These are phyloP conservation scores for Fusarium temperatum DNA, from an alignment of 2,329 filamentous ascomycete genomes.

Conservation along the genomic window DNA sequence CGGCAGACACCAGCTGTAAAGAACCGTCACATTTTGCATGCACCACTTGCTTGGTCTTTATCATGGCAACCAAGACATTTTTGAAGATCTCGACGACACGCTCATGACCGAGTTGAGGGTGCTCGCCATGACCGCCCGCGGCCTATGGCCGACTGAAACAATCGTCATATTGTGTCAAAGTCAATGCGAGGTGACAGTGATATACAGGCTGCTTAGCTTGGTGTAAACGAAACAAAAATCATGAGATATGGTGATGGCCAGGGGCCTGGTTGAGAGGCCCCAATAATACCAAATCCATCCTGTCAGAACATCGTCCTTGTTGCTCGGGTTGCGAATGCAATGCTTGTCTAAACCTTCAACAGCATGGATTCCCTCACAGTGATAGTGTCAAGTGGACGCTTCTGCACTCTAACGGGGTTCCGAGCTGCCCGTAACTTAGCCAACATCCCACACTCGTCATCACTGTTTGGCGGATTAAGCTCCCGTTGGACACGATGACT, in stretches of 20 bases:
- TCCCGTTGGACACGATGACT: constrained; percentile 7
- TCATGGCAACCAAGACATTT: constrained; percentile 16
- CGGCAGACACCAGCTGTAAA: constrained; percentile 30
- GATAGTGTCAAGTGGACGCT: constrained; percentile 19
- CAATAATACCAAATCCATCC: constrained; percentile 21
- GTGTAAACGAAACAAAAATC: constrained; percentile 26
- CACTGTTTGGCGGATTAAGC: constrained; percentile 14
- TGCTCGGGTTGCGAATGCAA: constrained; percentile 22
- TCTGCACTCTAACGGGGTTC: constrained; percentile 38
- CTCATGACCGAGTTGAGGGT: background rate
- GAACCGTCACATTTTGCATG: constrained; percentile 23
- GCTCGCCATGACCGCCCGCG: constrained; percentile 20
- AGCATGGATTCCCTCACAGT: constrained; percentile 31
- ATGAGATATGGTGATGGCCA: constrained; percentile 24
- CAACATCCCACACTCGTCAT: constrained; percentile 37
- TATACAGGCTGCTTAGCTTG: background rate
- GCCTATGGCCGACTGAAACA: constrained; percentile 22
- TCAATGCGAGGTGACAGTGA: constrained; percentile 8
- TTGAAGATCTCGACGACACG: background rate
- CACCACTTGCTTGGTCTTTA: constrained; percentile 1
- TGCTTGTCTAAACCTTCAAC: constrained; percentile 25
- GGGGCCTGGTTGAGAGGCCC: constrained; percentile 13
- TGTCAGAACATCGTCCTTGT: constrained; percentile 2
- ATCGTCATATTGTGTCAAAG: constrained; percentile 25
- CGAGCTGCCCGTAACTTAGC: constrained; percentile 30